Percentiles rank a stretch among this genome's conserved stretches.
These are phyloP conservation scores for Exserohilum turcica DNA, from an alignment of 2,329 filamentous ascomycete species.

Conservation along the genomic window DNA sequence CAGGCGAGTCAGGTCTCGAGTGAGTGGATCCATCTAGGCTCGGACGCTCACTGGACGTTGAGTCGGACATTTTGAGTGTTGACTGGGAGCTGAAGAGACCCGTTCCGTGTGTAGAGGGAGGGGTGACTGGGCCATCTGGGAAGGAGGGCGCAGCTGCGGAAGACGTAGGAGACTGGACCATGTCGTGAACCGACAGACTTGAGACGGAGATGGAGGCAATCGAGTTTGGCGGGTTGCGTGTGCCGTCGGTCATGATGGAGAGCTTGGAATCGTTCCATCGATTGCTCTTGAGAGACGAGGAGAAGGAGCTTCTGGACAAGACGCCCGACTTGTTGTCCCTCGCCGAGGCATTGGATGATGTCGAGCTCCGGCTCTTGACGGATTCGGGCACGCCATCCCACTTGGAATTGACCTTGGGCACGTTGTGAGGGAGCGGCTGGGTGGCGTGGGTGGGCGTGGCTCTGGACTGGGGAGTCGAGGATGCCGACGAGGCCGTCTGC, in stretches of 20 bases:
- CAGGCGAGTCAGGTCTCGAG: slow-evolving; percentile 26
- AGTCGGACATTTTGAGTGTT: slow-evolving; percentile 8
- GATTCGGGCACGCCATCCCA: slow-evolving; percentile 58
- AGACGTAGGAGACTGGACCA: slow-evolving; percentile 24
- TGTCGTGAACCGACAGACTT: slow-evolving; percentile 12
- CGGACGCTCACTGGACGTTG: slow-evolving; percentile 10
- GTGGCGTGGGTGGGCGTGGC: slow-evolving; percentile 34
- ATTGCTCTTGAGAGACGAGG: slow-evolving; percentile 12
- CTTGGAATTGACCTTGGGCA: slow-evolving; percentile 60
- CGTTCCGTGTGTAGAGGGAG: slow-evolving; percentile 3
- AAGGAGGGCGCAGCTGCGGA: slow-evolving; percentile 38
- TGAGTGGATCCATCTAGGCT: slow-evolving; percentile 13
- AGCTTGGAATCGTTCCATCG: slow-evolving; percentile 24
- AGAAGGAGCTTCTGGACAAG: slow-evolving; percentile 21
- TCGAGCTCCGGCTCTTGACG: slow-evolving; percentile 35
- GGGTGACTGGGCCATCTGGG: slow-evolving; percentile 27
- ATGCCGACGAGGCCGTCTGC: slow-evolving; percentile 37
- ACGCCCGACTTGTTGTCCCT: slow-evolving; percentile 25
- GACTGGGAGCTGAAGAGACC: slow-evolving; percentile 7
- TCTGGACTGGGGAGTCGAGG: slow-evolving; percentile 17
- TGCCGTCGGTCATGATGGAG: slow-evolving; percentile 33
- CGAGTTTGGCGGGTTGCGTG: slow-evolving; percentile 39
- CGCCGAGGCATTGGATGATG: slow-evolving; percentile 16
- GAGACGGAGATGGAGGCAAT: slow-evolving; percentile 29
- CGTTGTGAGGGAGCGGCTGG: slow-evolving; percentile 54